Conservation (phyloP, 2,329 filamentous ascomycete species). For the Pseudogymnoascus sp. region DNA sequence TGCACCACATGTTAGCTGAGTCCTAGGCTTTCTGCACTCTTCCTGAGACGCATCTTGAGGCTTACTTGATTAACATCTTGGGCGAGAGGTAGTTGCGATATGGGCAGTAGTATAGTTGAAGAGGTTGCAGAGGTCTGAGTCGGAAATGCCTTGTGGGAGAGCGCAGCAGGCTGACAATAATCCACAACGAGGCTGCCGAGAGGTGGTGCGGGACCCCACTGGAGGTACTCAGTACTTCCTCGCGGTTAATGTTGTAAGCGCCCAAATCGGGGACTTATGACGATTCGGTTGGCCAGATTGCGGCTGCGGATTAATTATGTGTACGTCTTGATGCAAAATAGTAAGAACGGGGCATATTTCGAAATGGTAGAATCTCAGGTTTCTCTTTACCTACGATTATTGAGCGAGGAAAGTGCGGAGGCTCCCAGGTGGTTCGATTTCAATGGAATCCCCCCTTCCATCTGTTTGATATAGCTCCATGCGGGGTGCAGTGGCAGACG, state of each 20-base stretch:
- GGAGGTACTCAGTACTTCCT: slow-evolving; percentile 3
- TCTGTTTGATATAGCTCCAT: neutral
- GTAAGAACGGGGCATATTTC: neutral
- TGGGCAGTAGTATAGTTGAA: neutral
- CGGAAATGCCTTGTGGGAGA: slow-evolving; percentile 5
- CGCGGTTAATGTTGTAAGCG: slow-evolving; percentile 2
- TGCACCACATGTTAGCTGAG: slow-evolving; percentile 33
- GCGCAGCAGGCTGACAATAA: slow-evolving; percentile 5
- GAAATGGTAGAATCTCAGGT: neutral
- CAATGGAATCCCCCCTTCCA: neutral
- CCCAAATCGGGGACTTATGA: neutral
- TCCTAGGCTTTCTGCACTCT: neutral
- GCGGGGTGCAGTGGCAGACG: neutral
- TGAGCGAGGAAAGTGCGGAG: neutral
- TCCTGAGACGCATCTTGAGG: neutral
- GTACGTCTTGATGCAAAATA: neutral
- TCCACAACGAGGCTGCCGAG: slow-evolving; percentile 6
- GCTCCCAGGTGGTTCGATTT: neutral
- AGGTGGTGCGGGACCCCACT: slow-evolving; percentile 5
- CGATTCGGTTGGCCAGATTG: neutral
- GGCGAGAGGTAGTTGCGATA: neutral
- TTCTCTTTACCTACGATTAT: neutral
- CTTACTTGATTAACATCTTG: slow-evolving; percentile 46
- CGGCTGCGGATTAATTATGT: neutral
- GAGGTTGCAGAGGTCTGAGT: neutral